phyloP scores from a whole-genome alignment of 2,329 filamentous ascomycete genomes.

The Tolypocladium pustulatum region DNA sequence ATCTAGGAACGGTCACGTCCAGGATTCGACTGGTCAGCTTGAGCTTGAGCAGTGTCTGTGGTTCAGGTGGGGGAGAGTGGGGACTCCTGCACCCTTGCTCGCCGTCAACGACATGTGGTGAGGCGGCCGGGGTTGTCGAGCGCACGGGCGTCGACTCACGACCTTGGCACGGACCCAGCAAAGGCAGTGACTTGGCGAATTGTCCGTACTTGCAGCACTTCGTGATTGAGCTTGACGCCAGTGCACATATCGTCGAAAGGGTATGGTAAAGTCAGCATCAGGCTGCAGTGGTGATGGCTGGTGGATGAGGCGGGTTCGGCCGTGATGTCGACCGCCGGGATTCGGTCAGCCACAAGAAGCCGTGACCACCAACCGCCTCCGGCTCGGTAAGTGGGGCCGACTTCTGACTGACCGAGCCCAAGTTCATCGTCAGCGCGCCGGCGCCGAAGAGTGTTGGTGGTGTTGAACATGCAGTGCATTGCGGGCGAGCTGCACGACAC shows the following conservation, averaged over 20 bases:
- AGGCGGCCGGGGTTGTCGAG: not conserved
- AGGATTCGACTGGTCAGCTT: not conserved
- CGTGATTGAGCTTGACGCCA: not conserved
- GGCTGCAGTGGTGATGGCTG: not conserved
- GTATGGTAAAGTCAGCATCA: not conserved
- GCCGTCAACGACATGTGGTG: not conserved
- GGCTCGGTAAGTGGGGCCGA: slow-evolving; percentile 3
- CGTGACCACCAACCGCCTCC: not conserved
- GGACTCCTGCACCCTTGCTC: not conserved
- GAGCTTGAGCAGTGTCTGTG: not conserved
- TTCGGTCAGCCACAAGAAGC: not conserved
- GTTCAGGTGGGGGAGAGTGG: not conserved
- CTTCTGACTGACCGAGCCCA: not conserved
- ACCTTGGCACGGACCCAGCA: not conserved
- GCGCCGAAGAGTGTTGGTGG: not conserved
- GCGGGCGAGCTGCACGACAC: not conserved
- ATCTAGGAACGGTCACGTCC: not conserved
- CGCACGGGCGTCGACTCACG: not conserved
- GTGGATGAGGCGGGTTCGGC: not conserved
- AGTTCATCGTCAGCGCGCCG: not conserved
- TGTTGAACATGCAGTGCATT: not conserved
- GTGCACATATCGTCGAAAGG: not conserved
- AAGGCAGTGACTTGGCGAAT: not conserved
- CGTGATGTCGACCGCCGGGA: not conserved
- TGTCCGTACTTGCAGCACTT: not conserved